These are phyloP conservation scores for Leptographium wingfieldii DNA, from an alignment of 2,329 filamentous ascomycete genomes.

Conservation along the genomic window DNA sequence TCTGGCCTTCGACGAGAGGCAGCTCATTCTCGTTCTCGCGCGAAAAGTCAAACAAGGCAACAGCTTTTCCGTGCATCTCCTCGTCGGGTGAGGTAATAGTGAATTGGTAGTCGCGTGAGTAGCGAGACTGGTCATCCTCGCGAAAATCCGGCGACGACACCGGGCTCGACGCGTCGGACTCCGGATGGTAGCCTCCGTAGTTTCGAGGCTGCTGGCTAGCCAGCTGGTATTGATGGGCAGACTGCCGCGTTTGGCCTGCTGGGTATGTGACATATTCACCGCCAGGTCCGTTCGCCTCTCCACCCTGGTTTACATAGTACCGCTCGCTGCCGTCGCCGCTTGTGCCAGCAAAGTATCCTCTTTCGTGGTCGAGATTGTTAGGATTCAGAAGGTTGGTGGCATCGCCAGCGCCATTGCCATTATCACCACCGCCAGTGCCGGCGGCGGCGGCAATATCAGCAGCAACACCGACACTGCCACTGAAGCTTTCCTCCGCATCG, in stretches of 20 bases:
- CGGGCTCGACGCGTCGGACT: constrained; percentile 46
- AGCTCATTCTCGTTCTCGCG: constrained; percentile 95
- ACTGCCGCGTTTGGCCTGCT: constrained; percentile 47
- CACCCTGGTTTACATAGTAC: constrained; percentile 61
- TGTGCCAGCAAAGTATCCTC: constrained; percentile 54
- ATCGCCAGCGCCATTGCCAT: constrained; percentile 14
- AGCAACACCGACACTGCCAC: constrained; percentile 10
- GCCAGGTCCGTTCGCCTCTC: constrained; percentile 64
- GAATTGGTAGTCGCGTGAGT: constrained; percentile 86
- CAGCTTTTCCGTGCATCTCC: constrained; percentile 93
- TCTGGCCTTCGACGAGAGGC: constrained; percentile 82
- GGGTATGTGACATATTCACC: constrained; percentile 75
- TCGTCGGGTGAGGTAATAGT: constrained; percentile 92
- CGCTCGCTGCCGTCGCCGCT: constrained; percentile 60
- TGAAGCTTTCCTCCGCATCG: background rate
- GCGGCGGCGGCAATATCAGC: background rate
- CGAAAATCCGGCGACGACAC: constrained; percentile 45
- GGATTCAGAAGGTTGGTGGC: constrained; percentile 31
- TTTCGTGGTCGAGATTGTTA: constrained; percentile 43
- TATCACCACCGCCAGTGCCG: constrained; percentile 12
- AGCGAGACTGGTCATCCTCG: constrained; percentile 61
- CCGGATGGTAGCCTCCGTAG: constrained; percentile 35
- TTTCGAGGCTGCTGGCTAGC: constrained; percentile 32
- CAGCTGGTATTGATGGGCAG: constrained; percentile 33
- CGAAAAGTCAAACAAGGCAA: constrained; percentile 89